These are phyloP conservation scores for Actinomortierella wolfii DNA, from an alignment of 371 early-diverging fungal species.

Conservation along the genomic window DNA sequence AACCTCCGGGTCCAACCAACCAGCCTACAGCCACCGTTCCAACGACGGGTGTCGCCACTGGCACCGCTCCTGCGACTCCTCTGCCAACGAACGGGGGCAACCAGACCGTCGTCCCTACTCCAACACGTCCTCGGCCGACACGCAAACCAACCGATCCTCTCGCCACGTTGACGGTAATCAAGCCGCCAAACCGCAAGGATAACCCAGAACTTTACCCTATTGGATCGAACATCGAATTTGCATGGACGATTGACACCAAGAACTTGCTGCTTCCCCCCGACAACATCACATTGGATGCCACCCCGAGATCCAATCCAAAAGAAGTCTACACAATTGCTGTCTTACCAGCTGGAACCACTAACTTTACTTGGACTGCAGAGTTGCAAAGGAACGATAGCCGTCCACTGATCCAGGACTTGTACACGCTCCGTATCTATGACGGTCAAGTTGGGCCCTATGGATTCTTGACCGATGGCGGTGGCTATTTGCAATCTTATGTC, in stretches of 20 bases:
- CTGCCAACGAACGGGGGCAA: no score
- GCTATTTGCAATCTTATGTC: constrained; percentile 17
- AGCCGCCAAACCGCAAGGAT: constrained; percentile 9
- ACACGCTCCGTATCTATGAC: constrained; percentile 39
- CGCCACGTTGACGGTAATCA: constrained; percentile 13
- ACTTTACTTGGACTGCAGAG: constrained; percentile 30
- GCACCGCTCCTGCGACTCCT: constrained; percentile 3
- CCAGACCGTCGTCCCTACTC: not conserved
- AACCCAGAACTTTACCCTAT: constrained; percentile 29
- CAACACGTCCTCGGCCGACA: constrained; percentile 1
- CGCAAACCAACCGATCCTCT: constrained; percentile 13
- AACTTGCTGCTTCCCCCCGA: constrained; percentile 11
- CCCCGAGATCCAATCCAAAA: not conserved
- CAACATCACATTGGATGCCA: constrained; percentile 38
- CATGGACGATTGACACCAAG: constrained; percentile 19
- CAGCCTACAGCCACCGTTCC: constrained; percentile 1
- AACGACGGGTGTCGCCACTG: constrained; percentile 13
- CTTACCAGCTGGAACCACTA: constrained; percentile 19
- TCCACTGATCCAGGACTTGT: constrained; percentile 17
- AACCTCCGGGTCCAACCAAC: no score
- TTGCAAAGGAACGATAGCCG: constrained; percentile 15
- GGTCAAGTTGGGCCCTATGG: constrained; percentile 24
- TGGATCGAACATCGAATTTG: constrained; percentile 25
- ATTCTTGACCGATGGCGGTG: constrained; percentile 7
- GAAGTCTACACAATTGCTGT: constrained; percentile 26